A percentile compares a stretch with the other conserved stretches of the same genome.
Conservation (phyloP, 176 grass and related monocot species). For the Ensete ventricosum region DNA sequence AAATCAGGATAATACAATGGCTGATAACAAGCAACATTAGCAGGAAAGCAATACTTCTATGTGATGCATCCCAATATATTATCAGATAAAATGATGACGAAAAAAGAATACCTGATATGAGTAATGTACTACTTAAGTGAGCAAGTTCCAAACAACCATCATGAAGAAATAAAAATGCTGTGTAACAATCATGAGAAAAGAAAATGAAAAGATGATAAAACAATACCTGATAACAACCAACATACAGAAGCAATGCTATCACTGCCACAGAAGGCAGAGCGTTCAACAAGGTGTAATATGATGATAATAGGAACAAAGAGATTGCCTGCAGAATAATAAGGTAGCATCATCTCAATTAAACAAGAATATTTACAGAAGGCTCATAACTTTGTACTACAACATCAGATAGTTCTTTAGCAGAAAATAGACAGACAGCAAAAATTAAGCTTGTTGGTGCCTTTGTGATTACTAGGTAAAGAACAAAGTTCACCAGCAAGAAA, state of each 20-base stretch:
- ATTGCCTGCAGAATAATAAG: slow-evolving; percentile 47
- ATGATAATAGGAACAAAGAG: slow-evolving; percentile 72
- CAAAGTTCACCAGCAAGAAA: neutral
- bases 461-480: neutral
- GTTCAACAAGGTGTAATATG: slow-evolving; percentile 69
- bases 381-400: too few relatives aligned
- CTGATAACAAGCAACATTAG: too few relatives aligned
- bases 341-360: neutral
- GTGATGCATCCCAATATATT: too few relatives aligned
- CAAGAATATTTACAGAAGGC: neutral
- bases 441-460: too few relatives aligned
- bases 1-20: too few relatives aligned
- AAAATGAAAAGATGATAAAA: neutral
- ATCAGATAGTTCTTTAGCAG: neutral
- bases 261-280: slow-evolving; percentile 61
- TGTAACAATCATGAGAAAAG: neutral
- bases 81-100: too few relatives aligned
- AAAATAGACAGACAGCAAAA: neutral
- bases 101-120: too few relatives aligned
- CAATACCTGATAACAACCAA: slow-evolving; percentile 89
- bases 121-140: too few relatives aligned
- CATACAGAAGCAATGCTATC: slow-evolving; percentile 82
- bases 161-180: neutral
- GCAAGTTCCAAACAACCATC: neutral
- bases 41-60: too few relatives aligned